A percentile compares a stretch with the other conserved stretches of the same genome.
These are phyloP conservation scores for Backusella sp. DNA, from an alignment of 192 early-diverging fungal species.

Conservation along the genomic window DNA sequence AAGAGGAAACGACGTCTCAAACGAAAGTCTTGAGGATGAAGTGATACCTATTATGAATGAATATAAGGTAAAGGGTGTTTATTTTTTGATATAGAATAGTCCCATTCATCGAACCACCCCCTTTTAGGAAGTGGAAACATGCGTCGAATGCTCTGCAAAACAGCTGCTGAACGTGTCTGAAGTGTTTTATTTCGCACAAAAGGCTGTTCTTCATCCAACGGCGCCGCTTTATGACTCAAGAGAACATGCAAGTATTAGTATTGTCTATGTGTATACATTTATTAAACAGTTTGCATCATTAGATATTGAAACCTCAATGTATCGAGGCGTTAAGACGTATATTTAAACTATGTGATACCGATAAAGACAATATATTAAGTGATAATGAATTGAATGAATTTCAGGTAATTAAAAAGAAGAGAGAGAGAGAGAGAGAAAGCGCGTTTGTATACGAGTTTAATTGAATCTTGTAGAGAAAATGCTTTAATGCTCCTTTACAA, in stretches of 20 bases:
- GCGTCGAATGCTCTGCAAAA: slow-evolving; percentile 98
- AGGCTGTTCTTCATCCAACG: slow-evolving; percentile 96
- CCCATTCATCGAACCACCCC: not conserved
- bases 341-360: slow-evolving; percentile 92
- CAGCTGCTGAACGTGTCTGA: slow-evolving; percentile 92
- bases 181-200: slow-evolving; percentile 99
- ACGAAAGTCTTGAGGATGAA: slow-evolving; percentile 87
- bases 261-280: not conserved
- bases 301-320: slow-evolving; percentile 84
- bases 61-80: slow-evolving; percentile 68
- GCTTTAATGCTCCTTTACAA: slow-evolving; percentile 95
- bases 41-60: slow-evolving; percentile 99
- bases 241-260: slow-evolving; percentile 65
- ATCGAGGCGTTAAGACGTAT: slow-evolving; percentile 90
- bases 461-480: slow-evolving; percentile 64
- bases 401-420: slow-evolving; percentile 52
- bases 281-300: not conserved
- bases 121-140: slow-evolving; percentile 91
- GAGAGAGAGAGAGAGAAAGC: not conserved
- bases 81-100: not conserved
- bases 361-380: slow-evolving; percentile 89
- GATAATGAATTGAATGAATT: slow-evolving; percentile 97
- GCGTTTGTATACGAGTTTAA: no score
- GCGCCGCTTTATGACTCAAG: slow-evolving; percentile 94
- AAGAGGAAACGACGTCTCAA: slow-evolving; percentile 76